Percentiles rank a stretch among this genome's conserved stretches.
phyloP scores from a whole-genome alignment of 2,329 filamentous ascomycete species.

The Fusarium nodosum region DNA sequence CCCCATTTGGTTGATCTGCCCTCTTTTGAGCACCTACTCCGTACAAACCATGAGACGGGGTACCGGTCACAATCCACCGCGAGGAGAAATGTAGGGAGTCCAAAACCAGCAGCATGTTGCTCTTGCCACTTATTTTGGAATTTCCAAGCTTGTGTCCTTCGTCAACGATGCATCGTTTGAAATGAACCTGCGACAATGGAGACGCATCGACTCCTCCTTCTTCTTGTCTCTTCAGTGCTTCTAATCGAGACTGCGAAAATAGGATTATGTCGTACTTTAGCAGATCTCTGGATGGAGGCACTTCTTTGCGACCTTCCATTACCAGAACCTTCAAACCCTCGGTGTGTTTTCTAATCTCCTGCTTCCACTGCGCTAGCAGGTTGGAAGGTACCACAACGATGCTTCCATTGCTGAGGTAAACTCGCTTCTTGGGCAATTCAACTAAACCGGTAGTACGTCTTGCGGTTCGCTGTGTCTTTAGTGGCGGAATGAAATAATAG shows the following conservation, averaged over 20 bases:
- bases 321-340: slow-evolving; percentile 73
- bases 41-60: slow-evolving; percentile 85
- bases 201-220: slow-evolving; percentile 59
- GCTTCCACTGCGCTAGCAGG: slow-evolving; percentile 84
- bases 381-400: slow-evolving; percentile 87
- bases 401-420: slow-evolving; percentile 77
- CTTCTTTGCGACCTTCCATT: slow-evolving; percentile 65
- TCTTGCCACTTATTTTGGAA: slow-evolving; percentile 67
- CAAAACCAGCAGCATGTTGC: slow-evolving; percentile 65
- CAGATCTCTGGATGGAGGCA: slow-evolving; percentile 72
- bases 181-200: slow-evolving; percentile 79
- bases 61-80: slow-evolving; percentile 92
- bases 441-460: slow-evolving; percentile 30
- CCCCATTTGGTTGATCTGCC: background rate
- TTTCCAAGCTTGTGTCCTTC: slow-evolving; percentile 90
- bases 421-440: slow-evolving; percentile 57
- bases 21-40: slow-evolving; percentile 65
- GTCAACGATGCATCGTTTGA: slow-evolving; percentile 90
- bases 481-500: slow-evolving; percentile 68
- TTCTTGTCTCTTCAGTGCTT: slow-evolving; percentile 63
- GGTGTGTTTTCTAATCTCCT: slow-evolving; percentile 85
- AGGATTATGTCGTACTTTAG: slow-evolving; percentile 80
- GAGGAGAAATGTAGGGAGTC: slow-evolving; percentile 74
- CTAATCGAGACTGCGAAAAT: slow-evolving; percentile 81
- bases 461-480: slow-evolving; percentile 52